Percentiles rank a stretch among this genome's conserved stretches.
These are phyloP conservation scores for Fomitopsis pulvina DNA, from an alignment of 768 basidiomycete species.

Conservation along the genomic window DNA sequence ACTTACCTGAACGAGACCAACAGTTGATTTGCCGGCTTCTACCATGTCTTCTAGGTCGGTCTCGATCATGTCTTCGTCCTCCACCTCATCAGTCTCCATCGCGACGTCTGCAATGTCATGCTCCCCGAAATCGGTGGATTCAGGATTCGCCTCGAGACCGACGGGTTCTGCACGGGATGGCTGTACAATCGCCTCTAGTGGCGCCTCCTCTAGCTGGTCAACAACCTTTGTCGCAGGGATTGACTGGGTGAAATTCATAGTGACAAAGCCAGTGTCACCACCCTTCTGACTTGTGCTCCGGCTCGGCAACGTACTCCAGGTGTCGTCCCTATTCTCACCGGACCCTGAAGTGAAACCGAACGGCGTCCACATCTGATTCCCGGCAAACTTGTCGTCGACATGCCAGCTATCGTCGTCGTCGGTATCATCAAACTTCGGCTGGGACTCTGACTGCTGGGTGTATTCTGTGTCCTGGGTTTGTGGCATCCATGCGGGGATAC, in stretches of 20 bases:
- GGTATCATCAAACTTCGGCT: conserved; percentile 6
- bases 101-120: conserved; percentile 28
- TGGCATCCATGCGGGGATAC: conserved; percentile 46
- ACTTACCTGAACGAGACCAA: conserved; percentile 26
- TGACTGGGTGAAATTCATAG: conserved; percentile 7
- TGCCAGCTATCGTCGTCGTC: conserved; percentile 70
- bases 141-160: conserved; percentile 3
- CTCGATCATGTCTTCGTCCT: conserved; percentile 30
- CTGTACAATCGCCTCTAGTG: conserved; percentile 22
- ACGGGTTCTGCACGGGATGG: conserved; percentile 6
- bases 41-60: conserved; percentile 35
- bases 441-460: conserved; percentile 23
- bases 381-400: conserved; percentile 55
- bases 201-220: conserved; percentile 13
- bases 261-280: conserved; percentile 14
- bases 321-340: conserved; percentile 46
- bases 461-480: conserved; percentile 56
- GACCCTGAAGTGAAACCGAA: conserved; percentile 36
- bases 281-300: conserved; percentile 26
- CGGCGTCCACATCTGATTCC: conserved; percentile 52
- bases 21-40: conserved; percentile 31
- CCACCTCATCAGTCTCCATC: conserved; percentile 29
- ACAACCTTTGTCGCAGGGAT: conserved; percentile 8
- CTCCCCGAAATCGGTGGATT: conserved; percentile 11
- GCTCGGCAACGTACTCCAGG: conserved; percentile 67